A percentile compares a stretch with the other conserved stretches of the same genome.
phyloP scores from a whole-genome alignment of 768 basidiomycete species.

The Tulasnella sp. region DNA sequence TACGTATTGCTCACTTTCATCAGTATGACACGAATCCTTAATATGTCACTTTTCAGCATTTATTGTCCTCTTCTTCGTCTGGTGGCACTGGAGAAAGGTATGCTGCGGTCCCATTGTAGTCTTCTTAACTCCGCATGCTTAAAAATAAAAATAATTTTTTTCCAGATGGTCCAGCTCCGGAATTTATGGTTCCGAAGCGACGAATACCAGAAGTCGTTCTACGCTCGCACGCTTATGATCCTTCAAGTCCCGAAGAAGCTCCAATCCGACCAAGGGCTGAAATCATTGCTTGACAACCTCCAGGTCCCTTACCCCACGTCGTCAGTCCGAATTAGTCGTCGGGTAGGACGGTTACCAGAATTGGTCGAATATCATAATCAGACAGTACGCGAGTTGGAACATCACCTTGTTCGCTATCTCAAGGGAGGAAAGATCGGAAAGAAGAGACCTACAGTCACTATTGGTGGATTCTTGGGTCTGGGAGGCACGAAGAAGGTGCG shows the following conservation, averaged over 20 bases:
- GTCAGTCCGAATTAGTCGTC: conserved; percentile 71
- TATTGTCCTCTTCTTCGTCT: conserved; percentile 57
- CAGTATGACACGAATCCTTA: conserved; percentile 17
- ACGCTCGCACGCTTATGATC: conserved; percentile 82
- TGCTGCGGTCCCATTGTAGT: background rate
- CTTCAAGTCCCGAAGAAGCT: conserved; percentile 63
- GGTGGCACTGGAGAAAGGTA: conserved; percentile 50
- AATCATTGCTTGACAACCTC: conserved; percentile 55
- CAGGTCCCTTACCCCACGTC: conserved; percentile 81
- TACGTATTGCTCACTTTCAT: conserved; percentile 11
- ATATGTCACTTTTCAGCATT: conserved; percentile 22
- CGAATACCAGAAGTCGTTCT: conserved; percentile 72
- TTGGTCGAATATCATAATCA: conserved; percentile 85
- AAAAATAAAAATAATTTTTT: background rate
- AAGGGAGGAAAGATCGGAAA: conserved; percentile 67
- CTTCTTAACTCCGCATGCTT: background rate
- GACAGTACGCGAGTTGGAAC: conserved; percentile 87
- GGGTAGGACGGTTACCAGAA: conserved; percentile 77
- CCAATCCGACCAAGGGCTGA: conserved; percentile 77
- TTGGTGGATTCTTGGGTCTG: conserved; percentile 69
- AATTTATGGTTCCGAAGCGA: conserved; percentile 59
- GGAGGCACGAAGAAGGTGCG: conserved; percentile 57
- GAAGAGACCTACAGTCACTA: conserved; percentile 65
- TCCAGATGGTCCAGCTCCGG: conserved; percentile 62
- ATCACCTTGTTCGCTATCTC: conserved; percentile 77